Percentiles rank a stretch among this genome's conserved stretches.
These are phyloP conservation scores for Diaporthe helianthi DNA, from an alignment of 2,329 filamentous ascomycete genomes.

Conservation along the genomic window DNA sequence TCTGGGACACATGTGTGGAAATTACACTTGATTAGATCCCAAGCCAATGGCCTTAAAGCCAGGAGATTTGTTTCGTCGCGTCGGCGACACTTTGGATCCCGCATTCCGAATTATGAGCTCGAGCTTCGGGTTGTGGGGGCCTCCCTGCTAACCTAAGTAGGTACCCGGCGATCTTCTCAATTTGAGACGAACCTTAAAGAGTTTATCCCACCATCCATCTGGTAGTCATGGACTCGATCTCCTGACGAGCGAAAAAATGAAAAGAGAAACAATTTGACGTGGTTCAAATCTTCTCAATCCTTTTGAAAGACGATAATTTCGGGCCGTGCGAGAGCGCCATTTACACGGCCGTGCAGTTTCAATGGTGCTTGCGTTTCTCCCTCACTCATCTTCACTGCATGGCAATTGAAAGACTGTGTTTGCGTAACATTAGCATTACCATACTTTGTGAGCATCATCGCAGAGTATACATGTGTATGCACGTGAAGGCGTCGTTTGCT, in stretches of 20 bases:
- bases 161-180: neutral
- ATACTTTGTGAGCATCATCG: neutral
- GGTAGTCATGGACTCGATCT: neutral
- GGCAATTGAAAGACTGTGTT: neutral
- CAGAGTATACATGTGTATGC: too few species aligned
- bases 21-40: neutral
- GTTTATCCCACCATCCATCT: neutral
- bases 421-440: neutral
- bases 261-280: too few species aligned
- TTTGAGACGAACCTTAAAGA: constrained; percentile 12
- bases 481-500: too few species aligned
- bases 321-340: too few species aligned
- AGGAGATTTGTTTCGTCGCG: neutral
- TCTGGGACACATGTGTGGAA: neutral
- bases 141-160: neutral
- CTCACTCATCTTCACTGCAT: too few species aligned
- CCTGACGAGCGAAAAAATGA: too few species aligned
- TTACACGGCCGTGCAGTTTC: too few species aligned
- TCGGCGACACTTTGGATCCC: neutral
- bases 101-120: constrained; percentile 12
- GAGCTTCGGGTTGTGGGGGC: constrained; percentile 15
- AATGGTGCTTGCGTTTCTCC: too few species aligned
- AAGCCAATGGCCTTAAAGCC: neutral
- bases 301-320: too few species aligned
- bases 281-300: neutral